Evolutionary conservation across 345 rosid species (phyloP).

Genomic region (Arabis hirsuta): DNA sequence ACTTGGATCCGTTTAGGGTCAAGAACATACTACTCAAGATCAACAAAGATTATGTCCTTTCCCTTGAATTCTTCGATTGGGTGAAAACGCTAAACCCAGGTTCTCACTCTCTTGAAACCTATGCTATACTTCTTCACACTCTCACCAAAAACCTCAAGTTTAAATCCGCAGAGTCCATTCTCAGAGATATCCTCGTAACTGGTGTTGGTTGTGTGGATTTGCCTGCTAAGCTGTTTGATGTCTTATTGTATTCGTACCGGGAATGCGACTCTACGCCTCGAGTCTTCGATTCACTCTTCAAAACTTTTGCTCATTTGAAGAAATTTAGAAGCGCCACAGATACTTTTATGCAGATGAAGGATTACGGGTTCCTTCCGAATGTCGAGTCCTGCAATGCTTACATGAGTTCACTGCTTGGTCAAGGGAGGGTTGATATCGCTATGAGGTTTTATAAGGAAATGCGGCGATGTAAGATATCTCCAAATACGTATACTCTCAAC

Average conservation of each 20-base stretch:
- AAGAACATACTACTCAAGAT: constrained; percentile 65
- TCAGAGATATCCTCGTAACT: constrained; percentile 44
- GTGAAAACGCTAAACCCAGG: constrained; percentile 49
- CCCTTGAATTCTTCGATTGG: constrained; percentile 81
- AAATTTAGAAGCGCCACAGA: constrained; percentile 72
- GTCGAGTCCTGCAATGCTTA: constrained; percentile 84
- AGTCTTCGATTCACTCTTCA: constrained; percentile 78
- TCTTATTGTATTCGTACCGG: constrained; percentile 61
- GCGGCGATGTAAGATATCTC: constrained; percentile 66
- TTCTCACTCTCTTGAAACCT: constrained; percentile 60
- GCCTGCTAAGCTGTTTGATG: constrained; percentile 65
- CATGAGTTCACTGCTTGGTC: constrained; percentile 67
- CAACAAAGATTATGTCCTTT: constrained; percentile 67
- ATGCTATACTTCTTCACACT: constrained; percentile 66
- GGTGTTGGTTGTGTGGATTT: constrained; percentile 45
- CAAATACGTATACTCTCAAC: constrained; percentile 75
- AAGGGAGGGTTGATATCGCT: constrained; percentile 64
- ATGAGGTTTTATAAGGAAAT: constrained; percentile 69
- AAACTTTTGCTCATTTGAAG: constrained; percentile 66
- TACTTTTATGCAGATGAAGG: constrained; percentile 65
- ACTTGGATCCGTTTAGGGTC: constrained; percentile 59
- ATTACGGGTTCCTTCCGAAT: constrained; percentile 66
- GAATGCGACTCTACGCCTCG: constrained; percentile 76
- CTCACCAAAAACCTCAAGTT: constrained; percentile 73
- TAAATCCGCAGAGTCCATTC: constrained; percentile 67